phyloP scores from a whole-genome alignment of 352 stramenopile genomes.

The Phytophthora macrochlamydospora region DNA sequence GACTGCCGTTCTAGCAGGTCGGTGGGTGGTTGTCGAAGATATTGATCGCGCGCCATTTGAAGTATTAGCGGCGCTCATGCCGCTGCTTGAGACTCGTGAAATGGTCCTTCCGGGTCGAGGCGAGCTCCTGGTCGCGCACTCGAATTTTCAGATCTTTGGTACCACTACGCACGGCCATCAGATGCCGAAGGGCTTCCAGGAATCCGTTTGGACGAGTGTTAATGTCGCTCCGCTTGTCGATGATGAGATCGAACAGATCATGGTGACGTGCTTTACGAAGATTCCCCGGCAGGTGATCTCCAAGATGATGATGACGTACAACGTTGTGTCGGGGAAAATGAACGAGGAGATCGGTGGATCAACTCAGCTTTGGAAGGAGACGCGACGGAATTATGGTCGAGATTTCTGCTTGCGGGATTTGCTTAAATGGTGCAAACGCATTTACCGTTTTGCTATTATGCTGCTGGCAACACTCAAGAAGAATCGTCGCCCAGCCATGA shows the following conservation, averaged over 20 bases:
- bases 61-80: slow-evolving; percentile 96
- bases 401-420: slow-evolving; percentile 89
- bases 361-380: slow-evolving; percentile 75
- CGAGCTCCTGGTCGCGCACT: slow-evolving; percentile 90
- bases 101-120: slow-evolving; percentile 94
- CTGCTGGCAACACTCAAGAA: slow-evolving; percentile 16
- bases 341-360: slow-evolving; percentile 24
- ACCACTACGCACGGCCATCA: slow-evolving; percentile 85
- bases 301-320: slow-evolving; percentile 87
- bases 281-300: slow-evolving; percentile 65
- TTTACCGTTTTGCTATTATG: slow-evolving; percentile 70
- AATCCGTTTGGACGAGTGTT: slow-evolving; percentile 90
- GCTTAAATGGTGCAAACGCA: slow-evolving; percentile 91
- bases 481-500: slow-evolving; percentile 23
- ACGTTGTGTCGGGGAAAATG: slow-evolving; percentile 65
- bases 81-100: slow-evolving; percentile 95
- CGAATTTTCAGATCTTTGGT: slow-evolving; percentile 97
- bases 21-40: slow-evolving; percentile 99
- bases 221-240: slow-evolving; percentile 64
- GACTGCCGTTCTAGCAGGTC: slow-evolving; percentile 91
- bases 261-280: slow-evolving; percentile 67
- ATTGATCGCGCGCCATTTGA: slow-evolving; percentile 98
- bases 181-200: slow-evolving; percentile 87
- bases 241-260: slow-evolving; percentile 55
- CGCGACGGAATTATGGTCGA: slow-evolving; percentile 84